Evolutionary conservation across 768 basidiomycete genomes (phyloP).

Genomic region (Russula lepida): DNA sequence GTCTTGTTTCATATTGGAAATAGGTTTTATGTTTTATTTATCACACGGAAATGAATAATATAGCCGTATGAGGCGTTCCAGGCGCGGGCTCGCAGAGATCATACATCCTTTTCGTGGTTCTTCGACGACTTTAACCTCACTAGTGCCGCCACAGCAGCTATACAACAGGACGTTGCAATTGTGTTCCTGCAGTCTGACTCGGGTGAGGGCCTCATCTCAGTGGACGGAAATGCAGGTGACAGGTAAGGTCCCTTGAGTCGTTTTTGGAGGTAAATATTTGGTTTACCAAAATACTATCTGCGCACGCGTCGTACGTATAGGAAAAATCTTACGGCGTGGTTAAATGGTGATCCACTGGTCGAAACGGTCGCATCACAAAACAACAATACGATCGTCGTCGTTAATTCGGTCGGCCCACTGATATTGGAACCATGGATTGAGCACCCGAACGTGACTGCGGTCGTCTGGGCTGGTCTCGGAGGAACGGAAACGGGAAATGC

Average conservation of each 20-base stretch:
- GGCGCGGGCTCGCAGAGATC: slow-evolving; percentile 54
- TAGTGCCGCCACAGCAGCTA: slow-evolving; percentile 35
- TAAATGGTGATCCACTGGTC: slow-evolving; percentile 33
- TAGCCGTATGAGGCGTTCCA: slow-evolving; percentile 81
- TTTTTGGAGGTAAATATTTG: neutral
- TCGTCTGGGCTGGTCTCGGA: slow-evolving; percentile 42
- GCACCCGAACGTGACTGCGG: slow-evolving; percentile 63
- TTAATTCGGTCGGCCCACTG: slow-evolving; percentile 71
- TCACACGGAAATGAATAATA: neutral
- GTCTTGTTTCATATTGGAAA: neutral
- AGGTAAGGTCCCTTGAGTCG: slow-evolving; percentile 33
- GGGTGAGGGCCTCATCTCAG: slow-evolving; percentile 43
- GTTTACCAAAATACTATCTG: no score
- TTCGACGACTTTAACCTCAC: slow-evolving; percentile 60
- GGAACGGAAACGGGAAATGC: slow-evolving; percentile 63
- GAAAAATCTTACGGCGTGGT: slow-evolving; percentile 35
- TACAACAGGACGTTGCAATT: slow-evolving; percentile 41
- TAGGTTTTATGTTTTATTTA: neutral
- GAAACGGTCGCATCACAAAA: slow-evolving; percentile 55
- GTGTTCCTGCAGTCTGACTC: slow-evolving; percentile 38
- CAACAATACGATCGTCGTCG: slow-evolving; percentile 71
- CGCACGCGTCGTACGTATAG: neutral
- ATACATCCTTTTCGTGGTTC: slow-evolving; percentile 57
- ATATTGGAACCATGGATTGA: slow-evolving; percentile 62
- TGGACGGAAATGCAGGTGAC: slow-evolving; percentile 53